Evolutionary conservation across 2,329 filamentous ascomycete genomes (phyloP).

Genomic region (Elsinoe fawcettii): DNA sequence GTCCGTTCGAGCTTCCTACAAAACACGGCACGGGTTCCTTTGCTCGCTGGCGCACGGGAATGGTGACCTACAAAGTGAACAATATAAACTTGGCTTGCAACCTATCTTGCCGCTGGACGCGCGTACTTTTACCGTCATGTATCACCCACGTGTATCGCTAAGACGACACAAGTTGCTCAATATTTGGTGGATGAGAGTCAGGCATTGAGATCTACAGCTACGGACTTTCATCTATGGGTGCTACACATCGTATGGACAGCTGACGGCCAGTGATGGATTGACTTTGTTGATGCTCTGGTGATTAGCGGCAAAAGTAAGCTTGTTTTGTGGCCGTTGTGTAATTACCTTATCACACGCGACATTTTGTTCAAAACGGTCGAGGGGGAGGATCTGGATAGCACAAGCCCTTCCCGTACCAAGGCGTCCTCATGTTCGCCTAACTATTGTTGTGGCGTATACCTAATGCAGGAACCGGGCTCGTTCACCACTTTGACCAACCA

Average conservation of each 20-base stretch:
- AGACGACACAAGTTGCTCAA: neutral
- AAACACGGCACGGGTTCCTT: slow-evolving; percentile 2
- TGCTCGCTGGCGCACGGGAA: neutral
- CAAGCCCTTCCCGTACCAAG: neutral
- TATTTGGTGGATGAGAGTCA: neutral
- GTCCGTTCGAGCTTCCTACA: neutral
- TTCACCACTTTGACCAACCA: neutral
- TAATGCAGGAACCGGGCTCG: neutral
- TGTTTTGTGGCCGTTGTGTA: slow-evolving; percentile 3
- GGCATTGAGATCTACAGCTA: neutral
- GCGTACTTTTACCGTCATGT: neutral
- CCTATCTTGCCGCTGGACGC: neutral
- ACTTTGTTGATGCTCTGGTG: neutral
- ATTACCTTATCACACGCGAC: neutral
- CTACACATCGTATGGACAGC: neutral
- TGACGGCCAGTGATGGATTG: neutral
- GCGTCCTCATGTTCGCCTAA: neutral
- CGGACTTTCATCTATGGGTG: neutral
- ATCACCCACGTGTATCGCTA: neutral
- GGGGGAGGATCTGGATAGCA: neutral
- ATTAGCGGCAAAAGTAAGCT: neutral
- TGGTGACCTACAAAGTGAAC: neutral
- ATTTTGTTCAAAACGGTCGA: neutral
- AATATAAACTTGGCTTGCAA: neutral
- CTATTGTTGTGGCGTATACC: neutral